Evolutionary conservation across 495 filamentous ascomycete species (phyloP).

Genomic region (Hapsidospora chrysogenum): DNA sequence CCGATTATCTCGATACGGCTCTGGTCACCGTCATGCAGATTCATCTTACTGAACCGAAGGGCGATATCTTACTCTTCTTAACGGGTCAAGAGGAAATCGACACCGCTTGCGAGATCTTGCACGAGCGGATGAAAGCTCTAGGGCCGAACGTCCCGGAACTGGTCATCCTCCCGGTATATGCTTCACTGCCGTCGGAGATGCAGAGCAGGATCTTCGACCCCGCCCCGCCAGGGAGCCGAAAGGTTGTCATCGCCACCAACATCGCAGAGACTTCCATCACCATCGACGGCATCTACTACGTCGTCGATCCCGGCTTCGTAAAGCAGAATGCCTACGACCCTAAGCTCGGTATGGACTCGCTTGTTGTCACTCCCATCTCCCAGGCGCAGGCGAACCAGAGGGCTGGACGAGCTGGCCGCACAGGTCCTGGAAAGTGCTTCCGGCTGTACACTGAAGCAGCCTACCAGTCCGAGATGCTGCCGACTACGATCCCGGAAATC

Average conservation of each 20-base stretch:
- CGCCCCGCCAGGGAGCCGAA: constrained; percentile 71
- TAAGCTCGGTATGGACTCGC: constrained; percentile 91
- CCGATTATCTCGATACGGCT: constrained; percentile 92
- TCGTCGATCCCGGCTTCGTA: constrained; percentile 92
- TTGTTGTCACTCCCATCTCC: constrained; percentile 88
- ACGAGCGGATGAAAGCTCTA: constrained; percentile 90
- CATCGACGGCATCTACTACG: constrained; percentile 94
- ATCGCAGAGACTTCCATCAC: constrained; percentile 98
- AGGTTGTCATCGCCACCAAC: constrained; percentile 96
- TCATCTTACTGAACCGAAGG: constrained; percentile 74
- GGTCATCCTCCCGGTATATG: constrained; percentile 88
- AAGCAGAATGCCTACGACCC: constrained; percentile 97
- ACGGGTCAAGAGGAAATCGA: constrained; percentile 98
- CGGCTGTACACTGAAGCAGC: constrained; percentile 90
- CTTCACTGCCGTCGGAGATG: constrained; percentile 80
- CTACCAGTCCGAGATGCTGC: constrained; percentile 93
- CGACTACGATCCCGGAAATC: constrained; percentile 90
- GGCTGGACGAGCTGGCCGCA: constrained; percentile 82
- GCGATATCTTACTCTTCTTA: constrained; percentile 90
- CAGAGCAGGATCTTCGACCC: constrained; percentile 91
- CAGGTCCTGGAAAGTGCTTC: constrained; percentile 93
- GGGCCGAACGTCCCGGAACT: constrained; percentile 84
- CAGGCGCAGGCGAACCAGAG: constrained; percentile 95
- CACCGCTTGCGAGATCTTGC: constrained; percentile 79
- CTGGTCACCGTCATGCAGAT: constrained; percentile 96